phyloP scores from a whole-genome alignment of 805 yeast species.

The Priceomyces carsonii region DNA sequence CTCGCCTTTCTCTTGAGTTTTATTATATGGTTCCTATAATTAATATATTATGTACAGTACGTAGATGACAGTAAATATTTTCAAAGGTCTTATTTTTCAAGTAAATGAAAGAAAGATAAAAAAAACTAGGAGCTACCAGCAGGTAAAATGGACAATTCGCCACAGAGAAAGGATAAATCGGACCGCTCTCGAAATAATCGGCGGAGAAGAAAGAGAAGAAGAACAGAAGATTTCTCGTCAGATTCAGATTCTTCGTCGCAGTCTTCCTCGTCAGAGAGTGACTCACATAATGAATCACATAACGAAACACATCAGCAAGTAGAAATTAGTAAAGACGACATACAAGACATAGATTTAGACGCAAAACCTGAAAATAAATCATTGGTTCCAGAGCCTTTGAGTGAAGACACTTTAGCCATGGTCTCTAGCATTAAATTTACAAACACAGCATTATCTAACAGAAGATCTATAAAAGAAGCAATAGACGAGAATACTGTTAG shows the following conservation, averaged over 20 bases:
- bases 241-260: constrained; percentile 50
- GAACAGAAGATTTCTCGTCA: constrained; percentile 73
- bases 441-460: constrained; percentile 18
- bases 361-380: constrained; percentile 27
- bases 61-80: no score
- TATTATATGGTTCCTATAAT: neutral
- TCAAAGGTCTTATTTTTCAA: no score
- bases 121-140: no score
- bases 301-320: constrained; percentile 13
- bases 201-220: constrained; percentile 75
- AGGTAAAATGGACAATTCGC: neutral
- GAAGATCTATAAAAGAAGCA: constrained; percentile 13
- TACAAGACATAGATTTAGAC: constrained; percentile 27
- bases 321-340: constrained; percentile 11
- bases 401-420: constrained; percentile 17
- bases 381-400: constrained; percentile 18
- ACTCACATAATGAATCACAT: constrained; percentile 13
- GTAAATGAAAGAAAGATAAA: neutral
- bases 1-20: neutral
- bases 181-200: constrained; percentile 6
- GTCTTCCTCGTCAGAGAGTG: constrained; percentile 25
- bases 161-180: neutral
- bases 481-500: constrained; percentile 15
- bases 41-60: constrained; percentile 4
- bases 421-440: constrained; percentile 27